Base-by-base conservation (phyloP, 2,329 filamentous ascomycete genomes). In the Fusarium verticillioides region DNA sequence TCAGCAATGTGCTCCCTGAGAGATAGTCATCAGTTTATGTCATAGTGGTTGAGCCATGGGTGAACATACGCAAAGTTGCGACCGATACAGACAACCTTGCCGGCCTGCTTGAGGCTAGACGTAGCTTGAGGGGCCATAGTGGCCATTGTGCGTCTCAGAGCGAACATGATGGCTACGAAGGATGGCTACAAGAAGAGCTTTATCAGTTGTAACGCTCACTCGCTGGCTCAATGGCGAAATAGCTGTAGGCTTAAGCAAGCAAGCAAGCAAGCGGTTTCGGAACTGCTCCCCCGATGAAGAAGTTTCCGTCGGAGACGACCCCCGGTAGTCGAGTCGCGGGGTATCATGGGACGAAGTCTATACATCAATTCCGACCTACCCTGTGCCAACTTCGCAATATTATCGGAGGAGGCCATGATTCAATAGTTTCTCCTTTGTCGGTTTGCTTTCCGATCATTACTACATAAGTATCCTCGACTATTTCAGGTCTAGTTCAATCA, bases 41-140 rank as follows among this genome's bases (percentile, higher is more conserved):
- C 52, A 56, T 58, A 5, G 54, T 30, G 43, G 39, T 40, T 32
- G 50, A 49, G 21, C 50, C 36, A 44, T 61, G 49, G 59, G 50
- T 49, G 53, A 66, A 47, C 92, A 81, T 84, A 96, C 93, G 95
- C 96, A 88, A 98, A 99, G 87, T 99, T 97, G 78, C 96, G 90
- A 77, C 95, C 94, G 80, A 98, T 97, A 84, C 96, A 98, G 81
- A 97, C 93, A 62, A 97, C 90, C 87, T 97, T 94, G 70, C 88
- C 86, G 30, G 89, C 89, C 59, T 87, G 84, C 79, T 84, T 87
- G 62, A 89, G 79, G 44, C 70, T 70, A 30, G 83, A 82, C 49
- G 83, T 82, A 46, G 85, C 84, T 75, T 83, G 81, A 46, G 85
- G 79, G 43, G 83, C 82, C 80, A 82, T 74, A 21, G 78, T 83